These are phyloP conservation scores for Colletotrichum lindemuthianum DNA, from an alignment of 2,329 filamentous ascomycete species.

Conservation along the genomic window DNA sequence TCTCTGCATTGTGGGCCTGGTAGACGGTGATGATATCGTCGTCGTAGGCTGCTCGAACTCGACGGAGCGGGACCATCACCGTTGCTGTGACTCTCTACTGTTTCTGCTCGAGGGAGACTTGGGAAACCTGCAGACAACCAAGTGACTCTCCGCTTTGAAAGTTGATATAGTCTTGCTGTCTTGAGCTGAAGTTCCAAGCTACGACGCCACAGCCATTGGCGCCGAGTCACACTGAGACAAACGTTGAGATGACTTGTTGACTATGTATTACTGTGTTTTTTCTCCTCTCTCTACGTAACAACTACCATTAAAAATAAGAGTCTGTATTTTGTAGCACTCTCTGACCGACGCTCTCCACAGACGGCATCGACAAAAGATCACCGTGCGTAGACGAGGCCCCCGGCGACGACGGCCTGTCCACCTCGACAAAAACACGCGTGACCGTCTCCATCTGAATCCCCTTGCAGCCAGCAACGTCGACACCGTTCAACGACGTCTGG, in stretches of 20 bases:
- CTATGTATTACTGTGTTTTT: neutral
- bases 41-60: constrained; percentile 64
- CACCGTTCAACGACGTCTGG: constrained; percentile 11
- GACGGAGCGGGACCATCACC: constrained; percentile 42
- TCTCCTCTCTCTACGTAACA: too few relatives aligned
- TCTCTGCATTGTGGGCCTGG: constrained; percentile 66
- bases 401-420: constrained; percentile 37
- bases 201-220: neutral
- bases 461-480: neutral
- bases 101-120: neutral
- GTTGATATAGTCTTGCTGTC: too few relatives aligned
- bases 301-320: neutral
- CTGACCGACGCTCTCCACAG: constrained; percentile 7
- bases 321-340: constrained; percentile 20
- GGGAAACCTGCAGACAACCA: neutral
- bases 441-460: constrained; percentile 57
- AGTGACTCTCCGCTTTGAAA: too few relatives aligned
- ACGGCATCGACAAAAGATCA: constrained; percentile 6
- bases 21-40: constrained; percentile 67
- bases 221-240: neutral
- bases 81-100: neutral
- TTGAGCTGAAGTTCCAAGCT: neutral
- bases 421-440: constrained; percentile 53
- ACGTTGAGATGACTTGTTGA: neutral
- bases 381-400: constrained; percentile 7